A percentile compares a stretch with the other conserved stretches of the same genome.
These are phyloP conservation scores for Capsicum rhomboideum DNA, from an alignment of 257 asterid species.

Conservation along the genomic window DNA sequence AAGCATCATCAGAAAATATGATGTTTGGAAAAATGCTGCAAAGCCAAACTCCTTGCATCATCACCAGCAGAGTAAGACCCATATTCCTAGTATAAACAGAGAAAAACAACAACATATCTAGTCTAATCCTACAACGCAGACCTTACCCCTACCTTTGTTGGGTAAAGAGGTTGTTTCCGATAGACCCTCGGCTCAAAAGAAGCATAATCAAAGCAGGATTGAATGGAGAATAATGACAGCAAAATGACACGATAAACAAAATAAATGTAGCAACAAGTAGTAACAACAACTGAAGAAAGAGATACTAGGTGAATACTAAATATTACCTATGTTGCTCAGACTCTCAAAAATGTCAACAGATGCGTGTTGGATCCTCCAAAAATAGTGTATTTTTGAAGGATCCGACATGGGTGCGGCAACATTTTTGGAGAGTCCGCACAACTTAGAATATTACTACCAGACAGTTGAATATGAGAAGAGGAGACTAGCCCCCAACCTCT, in stretches of 20 bases:
- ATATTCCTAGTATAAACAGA: not conserved
- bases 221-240: not conserved
- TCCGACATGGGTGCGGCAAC: too few species aligned
- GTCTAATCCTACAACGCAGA: too few species aligned
- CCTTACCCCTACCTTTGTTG: not conserved
- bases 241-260: not conserved
- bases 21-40: not conserved
- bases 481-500: not conserved
- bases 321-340: too few species aligned
- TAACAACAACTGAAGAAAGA: not conserved
- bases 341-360: too few species aligned
- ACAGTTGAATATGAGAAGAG: not conserved
- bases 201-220: not conserved
- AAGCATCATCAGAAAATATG: not conserved
- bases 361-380: too few species aligned
- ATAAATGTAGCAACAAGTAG: not conserved
- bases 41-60: not conserved
- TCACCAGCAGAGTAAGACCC: not conserved
- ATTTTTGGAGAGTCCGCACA: too few species aligned
- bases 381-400: too few species aligned
- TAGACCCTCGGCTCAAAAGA: not conserved
- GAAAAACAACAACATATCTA: not conserved
- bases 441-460: too few species aligned
- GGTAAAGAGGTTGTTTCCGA: not conserved
- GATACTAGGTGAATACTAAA: too few species aligned